Base-by-base conservation (phyloP, 192 early-diverging fungal genomes). In the Cetraspora pellucida region DNA sequence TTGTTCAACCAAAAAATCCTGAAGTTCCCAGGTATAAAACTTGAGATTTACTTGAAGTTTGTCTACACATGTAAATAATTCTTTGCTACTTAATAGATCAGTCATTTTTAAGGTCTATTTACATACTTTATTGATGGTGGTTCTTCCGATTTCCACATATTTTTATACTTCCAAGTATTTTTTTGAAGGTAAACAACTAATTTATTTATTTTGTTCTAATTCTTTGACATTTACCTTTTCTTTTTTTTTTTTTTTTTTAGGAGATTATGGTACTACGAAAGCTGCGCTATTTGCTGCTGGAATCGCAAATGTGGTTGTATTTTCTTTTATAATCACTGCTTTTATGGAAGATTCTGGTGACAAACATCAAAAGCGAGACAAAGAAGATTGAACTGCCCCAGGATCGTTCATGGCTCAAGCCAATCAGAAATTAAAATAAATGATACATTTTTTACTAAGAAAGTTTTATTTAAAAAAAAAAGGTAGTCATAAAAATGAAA, bases 281-380 rank as follows among this genome's bases (percentile, higher is more conserved):
- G 69, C 69, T n/a, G 69, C 69, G 52, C 25, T 71, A 5, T 46
- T 47, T 3, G 49, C 69, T 31, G 69, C 30, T 27, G 69, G 46
- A n/a, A 54, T 71, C 17, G 69, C 69, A 17, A 71, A 71, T 52
- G 27, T 50, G 6, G 69, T 71, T 30, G 69, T 71, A 50, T 52
- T 71, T 52, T 71, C 69, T 30, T 71, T 54, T 30, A 71, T 71
- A 71, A 17, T 71, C 9, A 71, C 69, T 5, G 69, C 69, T 16
- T 27, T 54, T 30, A 28, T 28, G 27, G 69, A 71, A 47, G 69
- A 71, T 54, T 27, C 50, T 49, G 21, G 49, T n/a, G 44, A 47
- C 8, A 21, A 8, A 11, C 30, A 37, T 37, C 63, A 65, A 65
- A 65, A 65, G 43, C 63, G 63, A n/a, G 37, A 65, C 31, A 64